Percentiles rank a stretch among this genome's conserved stretches.
Evolutionary conservation across 495 filamentous ascomycete genomes (phyloP).

Genomic region (Parathielavia hyrcaniae): DNA sequence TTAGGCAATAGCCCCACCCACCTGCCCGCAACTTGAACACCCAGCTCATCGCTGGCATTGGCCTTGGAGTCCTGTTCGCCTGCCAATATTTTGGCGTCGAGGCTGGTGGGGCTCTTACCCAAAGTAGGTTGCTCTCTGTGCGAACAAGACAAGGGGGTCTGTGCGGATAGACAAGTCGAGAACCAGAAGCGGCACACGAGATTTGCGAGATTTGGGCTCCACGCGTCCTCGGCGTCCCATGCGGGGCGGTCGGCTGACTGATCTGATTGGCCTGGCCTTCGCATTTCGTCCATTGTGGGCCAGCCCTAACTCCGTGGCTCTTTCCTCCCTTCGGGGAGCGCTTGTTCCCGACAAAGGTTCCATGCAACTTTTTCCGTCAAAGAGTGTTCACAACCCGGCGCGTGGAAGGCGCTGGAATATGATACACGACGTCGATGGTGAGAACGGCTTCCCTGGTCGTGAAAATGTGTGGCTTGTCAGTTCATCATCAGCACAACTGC

Average conservation of each 20-base stretch:
- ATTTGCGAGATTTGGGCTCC: background rate
- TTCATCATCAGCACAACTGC: background rate
- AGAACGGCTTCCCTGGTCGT: too few relatives aligned
- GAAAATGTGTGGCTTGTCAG: background rate
- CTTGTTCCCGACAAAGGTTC: background rate
- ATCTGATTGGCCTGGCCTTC: background rate
- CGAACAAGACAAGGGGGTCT: too few relatives aligned
- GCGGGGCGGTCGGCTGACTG: background rate
- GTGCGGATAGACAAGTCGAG: too few relatives aligned
- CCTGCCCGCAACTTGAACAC: too few relatives aligned
- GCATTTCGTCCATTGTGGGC: background rate
- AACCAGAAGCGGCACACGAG: background rate
- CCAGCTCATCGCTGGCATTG: too few relatives aligned
- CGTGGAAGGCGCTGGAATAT: background rate
- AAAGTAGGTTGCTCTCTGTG: too few relatives aligned
- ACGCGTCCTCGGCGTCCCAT: background rate
- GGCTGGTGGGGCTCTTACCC: too few relatives aligned
- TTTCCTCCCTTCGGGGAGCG: background rate
- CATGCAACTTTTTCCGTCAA: conserved; percentile 4
- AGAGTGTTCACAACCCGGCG: background rate
- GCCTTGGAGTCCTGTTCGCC: too few relatives aligned
- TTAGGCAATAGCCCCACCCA: too few relatives aligned
- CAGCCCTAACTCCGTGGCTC: conserved; percentile 7
- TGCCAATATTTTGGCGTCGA: too few relatives aligned
- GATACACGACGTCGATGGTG: background rate